phyloP scores from a whole-genome alignment of 148 eudicot species.

The Dysphania ambrosioides region DNA sequence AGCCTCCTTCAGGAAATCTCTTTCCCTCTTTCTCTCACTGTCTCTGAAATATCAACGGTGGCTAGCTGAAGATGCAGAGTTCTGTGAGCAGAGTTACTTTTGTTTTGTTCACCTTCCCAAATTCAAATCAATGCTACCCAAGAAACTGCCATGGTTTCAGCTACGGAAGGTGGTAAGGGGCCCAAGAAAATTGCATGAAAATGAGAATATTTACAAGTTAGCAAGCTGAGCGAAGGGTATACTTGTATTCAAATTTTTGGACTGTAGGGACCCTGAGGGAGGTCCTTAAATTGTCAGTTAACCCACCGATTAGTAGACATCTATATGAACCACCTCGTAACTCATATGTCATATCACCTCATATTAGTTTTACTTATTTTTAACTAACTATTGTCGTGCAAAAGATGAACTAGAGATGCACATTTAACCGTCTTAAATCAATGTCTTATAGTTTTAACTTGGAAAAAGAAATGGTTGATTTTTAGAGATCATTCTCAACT shows the following conservation, averaged over 20 bases:
- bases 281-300: constrained; percentile 14
- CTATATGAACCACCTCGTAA: background rate
- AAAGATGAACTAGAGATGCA: too few relatives aligned
- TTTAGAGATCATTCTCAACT: too few relatives aligned
- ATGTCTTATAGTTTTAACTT: too few relatives aligned
- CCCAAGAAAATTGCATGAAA: constrained; percentile 29
- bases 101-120: constrained; percentile 26
- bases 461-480: too few relatives aligned
- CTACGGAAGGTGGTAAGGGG: constrained; percentile 26
- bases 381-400: too few relatives aligned
- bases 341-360: background rate
- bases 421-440: too few relatives aligned
- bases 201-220: constrained; percentile 42
- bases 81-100: constrained; percentile 16
- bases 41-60: constrained; percentile 17
- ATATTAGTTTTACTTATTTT: too few relatives aligned
- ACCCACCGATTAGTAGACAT: background rate
- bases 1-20: background rate
- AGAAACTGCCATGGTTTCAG: constrained; percentile 32
- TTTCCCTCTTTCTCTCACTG: too few relatives aligned
- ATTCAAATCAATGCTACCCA: constrained; percentile 24
- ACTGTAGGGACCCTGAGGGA: constrained; percentile 4
- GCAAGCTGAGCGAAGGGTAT: constrained; percentile 46
- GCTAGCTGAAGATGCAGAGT: constrained; percentile 22
- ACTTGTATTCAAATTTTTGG: constrained; percentile 37